These are phyloP conservation scores for Trametes cinnabarina DNA, from an alignment of 768 basidiomycete genomes.

Conservation along the genomic window DNA sequence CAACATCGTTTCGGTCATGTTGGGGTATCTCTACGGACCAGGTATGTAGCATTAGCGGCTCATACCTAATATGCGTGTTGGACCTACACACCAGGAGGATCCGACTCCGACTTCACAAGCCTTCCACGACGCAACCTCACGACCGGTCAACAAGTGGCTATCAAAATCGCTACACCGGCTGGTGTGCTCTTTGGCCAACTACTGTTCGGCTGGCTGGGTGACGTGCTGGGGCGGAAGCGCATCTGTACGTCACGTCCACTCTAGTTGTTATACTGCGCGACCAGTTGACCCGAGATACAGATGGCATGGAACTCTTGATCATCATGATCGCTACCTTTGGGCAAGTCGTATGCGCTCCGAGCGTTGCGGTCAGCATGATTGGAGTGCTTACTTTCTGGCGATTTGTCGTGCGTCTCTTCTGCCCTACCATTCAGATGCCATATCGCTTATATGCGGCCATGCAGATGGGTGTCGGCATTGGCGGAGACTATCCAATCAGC, in stretches of 20 bases:
- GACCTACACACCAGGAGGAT: background rate
- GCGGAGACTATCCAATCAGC: slow-evolving; percentile 48
- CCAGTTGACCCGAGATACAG: slow-evolving; percentile 19
- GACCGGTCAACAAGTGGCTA: slow-evolving; percentile 46
- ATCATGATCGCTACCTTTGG: slow-evolving; percentile 40
- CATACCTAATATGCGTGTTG: background rate
- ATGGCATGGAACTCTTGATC: slow-evolving; percentile 44
- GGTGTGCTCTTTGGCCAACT: slow-evolving; percentile 43
- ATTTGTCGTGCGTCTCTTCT: slow-evolving; percentile 35
- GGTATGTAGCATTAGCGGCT: background rate
- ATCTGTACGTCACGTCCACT: slow-evolving; percentile 28
- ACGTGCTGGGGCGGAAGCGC: slow-evolving; percentile 41
- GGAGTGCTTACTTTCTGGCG: slow-evolving; percentile 47
- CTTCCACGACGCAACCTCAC: slow-evolving; percentile 30
- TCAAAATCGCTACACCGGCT: slow-evolving; percentile 43
- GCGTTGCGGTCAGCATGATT: slow-evolving; percentile 39
- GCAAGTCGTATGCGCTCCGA: slow-evolving; percentile 39
- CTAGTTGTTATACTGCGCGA: background rate
- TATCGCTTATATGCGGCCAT: background rate
- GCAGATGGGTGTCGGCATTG: slow-evolving; percentile 40
- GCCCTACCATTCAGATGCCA: background rate
- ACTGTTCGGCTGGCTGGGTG: slow-evolving; percentile 46
- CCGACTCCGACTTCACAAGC: background rate
- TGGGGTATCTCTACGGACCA: slow-evolving; percentile 42
- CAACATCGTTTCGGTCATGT: slow-evolving; percentile 45